Evolutionary conservation across 1,284 basidiomycete species (phyloP), one percentile per base, ranked within the genome.

Genomic region (Ganoderma lucidum): DNA sequence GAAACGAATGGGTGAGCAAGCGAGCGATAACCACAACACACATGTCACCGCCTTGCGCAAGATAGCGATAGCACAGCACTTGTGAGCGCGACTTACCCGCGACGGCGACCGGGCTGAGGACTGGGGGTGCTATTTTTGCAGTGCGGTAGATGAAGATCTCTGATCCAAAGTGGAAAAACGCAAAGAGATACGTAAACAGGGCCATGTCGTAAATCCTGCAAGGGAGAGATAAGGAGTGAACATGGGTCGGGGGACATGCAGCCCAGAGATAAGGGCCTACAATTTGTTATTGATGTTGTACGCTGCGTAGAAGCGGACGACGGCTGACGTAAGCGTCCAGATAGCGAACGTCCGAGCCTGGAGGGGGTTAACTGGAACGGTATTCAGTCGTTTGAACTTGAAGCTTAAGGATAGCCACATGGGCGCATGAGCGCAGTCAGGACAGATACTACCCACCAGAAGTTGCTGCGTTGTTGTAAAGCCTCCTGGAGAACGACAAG

Each of bases 171-270:
- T 99, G 97, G 14, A 85, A 88, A 73, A 97, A 93, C 0, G 96
- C 97, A 75, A 98, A 90, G 70, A 95, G 88, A 82, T 97, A 99
- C 44, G 94, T 93, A 78, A 93, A 86, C 71, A 97, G 83, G 19
- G 95, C 88, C 80, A 99, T 90, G 79, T 97, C 91, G 82, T 98
- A 99, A 32, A 96, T 81, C n/a, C 96, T 97, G 66, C 37, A 59
- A 41, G 48, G 53, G 58, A 17, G 63, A 14, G 42, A 53, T 51
- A 51, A 51, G 48, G 19, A 64, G 15, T 55, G 6, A 37, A 41
- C 64, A 59, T 45, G 37, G 45, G n/a, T 12, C 35, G 61, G 42
- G 48, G 71, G 51, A 73, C 48, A 51, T 51, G 48, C 23, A 23
- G 68, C 64, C 66, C 62, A 61, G 63, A 53, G 64, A 62, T 64